Conservation (phyloP, 2,329 filamentous ascomycete genomes). For the Neurospora sp. region DNA sequence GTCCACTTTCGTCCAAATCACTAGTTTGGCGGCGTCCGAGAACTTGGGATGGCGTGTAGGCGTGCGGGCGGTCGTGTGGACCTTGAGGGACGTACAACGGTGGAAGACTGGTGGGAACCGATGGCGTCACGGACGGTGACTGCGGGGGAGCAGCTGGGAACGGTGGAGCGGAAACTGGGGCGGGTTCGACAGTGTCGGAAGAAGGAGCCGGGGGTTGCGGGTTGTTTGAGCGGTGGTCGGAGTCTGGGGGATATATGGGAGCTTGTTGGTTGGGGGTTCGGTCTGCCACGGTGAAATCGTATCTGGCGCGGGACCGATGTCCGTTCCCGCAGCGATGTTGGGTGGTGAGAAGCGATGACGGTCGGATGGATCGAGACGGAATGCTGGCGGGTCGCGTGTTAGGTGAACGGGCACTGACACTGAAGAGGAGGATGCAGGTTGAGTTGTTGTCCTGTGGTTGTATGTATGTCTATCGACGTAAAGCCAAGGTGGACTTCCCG, state of each 20-base stretch:
- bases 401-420: neutral
- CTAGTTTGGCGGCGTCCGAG: conserved; percentile 11
- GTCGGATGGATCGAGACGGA: neutral
- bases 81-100: neutral
- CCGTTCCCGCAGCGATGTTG: conserved; percentile 14
- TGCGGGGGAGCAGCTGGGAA: conserved; percentile 11
- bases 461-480: neutral
- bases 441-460: neutral
- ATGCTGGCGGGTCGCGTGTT: neutral
- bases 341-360: neutral
- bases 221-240: conserved; percentile 56
- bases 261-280: conserved; percentile 40
- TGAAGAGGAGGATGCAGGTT: neutral
- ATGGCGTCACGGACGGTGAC: conserved; percentile 13
- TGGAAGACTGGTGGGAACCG: conserved; percentile 2
- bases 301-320: conserved; percentile 29
- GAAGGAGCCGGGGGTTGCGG: conserved; percentile 41
- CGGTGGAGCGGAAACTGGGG: conserved; percentile 21
- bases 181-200: conserved; percentile 36
- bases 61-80: conserved; percentile 15
- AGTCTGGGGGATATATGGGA: conserved; percentile 45
- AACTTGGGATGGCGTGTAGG: conserved; percentile 11
- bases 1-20: conserved; percentile 26
- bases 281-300: conserved; percentile 60
- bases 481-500: neutral